Evolutionary conservation across 2,329 filamentous ascomycete species (phyloP).

Genomic region (Arthrobotrys sphaeroides): DNA sequence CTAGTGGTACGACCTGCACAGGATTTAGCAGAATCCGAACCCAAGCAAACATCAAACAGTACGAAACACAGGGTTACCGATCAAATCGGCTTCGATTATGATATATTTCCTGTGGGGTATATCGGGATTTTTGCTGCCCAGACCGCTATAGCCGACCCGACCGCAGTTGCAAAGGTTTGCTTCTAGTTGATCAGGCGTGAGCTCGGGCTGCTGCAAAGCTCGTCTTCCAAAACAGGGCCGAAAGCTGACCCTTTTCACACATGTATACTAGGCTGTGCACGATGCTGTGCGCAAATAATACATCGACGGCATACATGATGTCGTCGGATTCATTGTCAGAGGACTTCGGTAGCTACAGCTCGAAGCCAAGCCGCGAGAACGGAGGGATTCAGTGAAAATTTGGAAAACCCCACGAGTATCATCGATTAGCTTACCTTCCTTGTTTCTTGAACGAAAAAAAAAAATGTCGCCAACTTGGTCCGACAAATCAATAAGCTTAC

Average conservation of each 20-base stretch:
- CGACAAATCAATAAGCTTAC: background rate
- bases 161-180: background rate
- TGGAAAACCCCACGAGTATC: background rate
- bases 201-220: slow-evolving; percentile 5
- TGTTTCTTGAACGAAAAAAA: background rate
- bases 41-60: background rate
- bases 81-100: background rate
- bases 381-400: background rate
- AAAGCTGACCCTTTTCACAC: slow-evolving; percentile 1
- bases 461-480: background rate
- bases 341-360: background rate
- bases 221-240: slow-evolving; percentile 4
- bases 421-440: background rate
- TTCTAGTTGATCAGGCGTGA: background rate
- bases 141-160: background rate
- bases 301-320: background rate
- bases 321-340: background rate
- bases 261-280: slow-evolving; percentile 12
- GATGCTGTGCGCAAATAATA: background rate
- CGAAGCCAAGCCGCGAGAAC: background rate
- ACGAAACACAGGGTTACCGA: slow-evolving; percentile 1
- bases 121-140: too few relatives aligned
- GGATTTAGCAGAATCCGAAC: background rate
- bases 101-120: background rate
- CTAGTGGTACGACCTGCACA: background rate